Base-by-base conservation (phyloP, 2,329 filamentous ascomycete species). In the Dactylellina parvicollis region DNA sequence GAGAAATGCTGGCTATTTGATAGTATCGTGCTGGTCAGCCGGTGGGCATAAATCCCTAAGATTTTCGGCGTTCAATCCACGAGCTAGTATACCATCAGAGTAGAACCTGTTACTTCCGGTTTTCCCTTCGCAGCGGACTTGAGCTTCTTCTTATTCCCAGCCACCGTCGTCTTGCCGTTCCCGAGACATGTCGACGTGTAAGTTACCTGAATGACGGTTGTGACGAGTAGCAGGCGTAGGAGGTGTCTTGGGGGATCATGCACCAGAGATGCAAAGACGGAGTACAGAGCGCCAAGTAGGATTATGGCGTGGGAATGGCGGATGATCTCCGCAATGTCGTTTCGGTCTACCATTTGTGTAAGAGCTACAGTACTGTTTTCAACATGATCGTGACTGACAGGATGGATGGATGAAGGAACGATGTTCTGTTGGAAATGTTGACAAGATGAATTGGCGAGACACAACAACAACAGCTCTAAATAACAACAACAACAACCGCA, bases 221-320 rank as follows among this genome's bases (percentile, higher is more conserved):
- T 83, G 12, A 87, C 85, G 0, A 89, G 84, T 1, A 94, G 82
- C 1, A 88, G 83, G 34, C 79, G 84, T 14, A 85, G 80, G 36
- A 96, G 84, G 7, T 88, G 85, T 14, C 84, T 81, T 1, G 89
- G 85, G 0, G 92, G 91, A 76, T 94, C 86, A 12, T 84, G 83
- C 28, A 96, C 90, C 28, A 96, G 83, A 16, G 84, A 82, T 34
- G 82, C 79, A 80, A 96, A 94, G 38, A 86, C 86, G 75, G 86
- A 79, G 47, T 85, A 84, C 79, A 90, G 88, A 34, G 90, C 81
- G 8, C 84, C 85, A 28, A 91, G 84, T 28, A 96, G 83, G 9
- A 92, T 81, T 30, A 85, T 80, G 0, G 91, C 89, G 76, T 96
- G 90, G 18, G 87, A 80, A 78, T 91, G 84, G 12, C 88, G 87